These are phyloP conservation scores for Gossypium trilobum DNA, from an alignment of 441 rosid species.

Conservation along the genomic window DNA sequence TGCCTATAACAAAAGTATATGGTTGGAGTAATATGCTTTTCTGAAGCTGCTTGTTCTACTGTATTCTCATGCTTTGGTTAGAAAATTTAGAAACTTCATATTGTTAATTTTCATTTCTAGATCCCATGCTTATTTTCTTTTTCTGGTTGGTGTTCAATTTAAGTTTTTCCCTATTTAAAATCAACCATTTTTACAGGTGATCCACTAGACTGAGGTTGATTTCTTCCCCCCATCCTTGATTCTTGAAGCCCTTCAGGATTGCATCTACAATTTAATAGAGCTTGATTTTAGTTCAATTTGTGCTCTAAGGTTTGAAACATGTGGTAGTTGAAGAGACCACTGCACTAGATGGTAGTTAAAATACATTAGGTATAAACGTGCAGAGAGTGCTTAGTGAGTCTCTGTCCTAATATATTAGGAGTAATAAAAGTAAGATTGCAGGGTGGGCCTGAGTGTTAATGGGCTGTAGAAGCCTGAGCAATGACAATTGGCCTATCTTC, in stretches of 20 bases:
- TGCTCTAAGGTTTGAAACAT: background rate
- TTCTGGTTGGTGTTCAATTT: background rate
- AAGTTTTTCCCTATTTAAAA: background rate
- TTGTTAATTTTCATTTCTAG: background rate
- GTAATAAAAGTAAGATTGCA: background rate
- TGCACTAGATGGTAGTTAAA: background rate
- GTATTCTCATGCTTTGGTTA: background rate
- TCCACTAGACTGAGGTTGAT: background rate
- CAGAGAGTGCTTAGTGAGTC: background rate
- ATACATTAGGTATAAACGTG: background rate
- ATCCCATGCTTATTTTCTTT: background rate
- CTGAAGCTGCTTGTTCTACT: background rate
- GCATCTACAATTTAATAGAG: background rate
- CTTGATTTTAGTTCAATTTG: background rate
- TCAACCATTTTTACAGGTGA: background rate
- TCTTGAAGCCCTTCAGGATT: background rate
- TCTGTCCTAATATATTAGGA: background rate
- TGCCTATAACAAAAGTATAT: background rate
- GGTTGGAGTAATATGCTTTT: background rate
- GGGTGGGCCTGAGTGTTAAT: background rate
- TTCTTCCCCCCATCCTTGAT: background rate
- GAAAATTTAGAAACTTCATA: conserved; percentile 1
- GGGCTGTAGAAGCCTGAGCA: background rate
- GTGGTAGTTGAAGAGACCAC: background rate
- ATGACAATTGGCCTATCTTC: background rate